These are phyloP conservation scores for Pythium brachiatum DNA, from an alignment of 352 stramenopile species.

Conservation along the genomic window DNA sequence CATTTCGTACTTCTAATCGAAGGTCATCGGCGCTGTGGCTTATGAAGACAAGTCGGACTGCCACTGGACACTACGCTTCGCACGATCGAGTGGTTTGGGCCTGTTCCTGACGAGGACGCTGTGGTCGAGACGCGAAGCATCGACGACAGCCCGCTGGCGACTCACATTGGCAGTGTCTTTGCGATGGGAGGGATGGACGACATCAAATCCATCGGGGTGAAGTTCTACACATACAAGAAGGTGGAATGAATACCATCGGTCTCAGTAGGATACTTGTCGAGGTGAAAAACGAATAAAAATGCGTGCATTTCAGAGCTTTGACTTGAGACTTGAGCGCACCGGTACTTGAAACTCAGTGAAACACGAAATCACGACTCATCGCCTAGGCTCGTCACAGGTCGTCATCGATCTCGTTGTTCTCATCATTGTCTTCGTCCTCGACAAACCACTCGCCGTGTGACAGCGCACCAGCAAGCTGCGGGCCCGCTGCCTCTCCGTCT, in stretches of 20 bases:
- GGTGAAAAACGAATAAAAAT: no score
- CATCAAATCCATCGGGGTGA: slow-evolving; percentile 1
- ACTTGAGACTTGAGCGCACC: no score
- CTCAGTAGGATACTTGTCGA: no score
- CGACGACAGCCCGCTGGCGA: background rate
- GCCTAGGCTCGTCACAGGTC: background rate
- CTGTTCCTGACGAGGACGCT: background rate
- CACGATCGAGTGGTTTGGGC: slow-evolving; percentile 13
- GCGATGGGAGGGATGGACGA: background rate
- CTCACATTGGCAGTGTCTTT: slow-evolving; percentile 5
- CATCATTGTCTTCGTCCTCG: slow-evolving; percentile 20
- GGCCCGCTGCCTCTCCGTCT: slow-evolving; percentile 8
- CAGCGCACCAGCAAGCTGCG: slow-evolving; percentile 23
- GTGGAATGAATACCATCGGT: no score
- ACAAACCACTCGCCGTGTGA: slow-evolving; percentile 31
- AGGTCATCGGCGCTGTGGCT: background rate
- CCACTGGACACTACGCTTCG: slow-evolving; percentile 1
- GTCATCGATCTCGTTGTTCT: background rate
- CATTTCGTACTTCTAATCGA: background rate
- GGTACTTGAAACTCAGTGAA: background rate
- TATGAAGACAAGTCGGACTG: background rate
- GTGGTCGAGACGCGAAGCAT: background rate
- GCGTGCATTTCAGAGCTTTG: no score
- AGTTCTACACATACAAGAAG: no score
- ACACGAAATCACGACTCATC: background rate